A percentile compares a stretch with the other conserved stretches of the same genome.
Conservation (phyloP, 2,329 filamentous ascomycete species). For the Aureobasidium sp. region DNA sequence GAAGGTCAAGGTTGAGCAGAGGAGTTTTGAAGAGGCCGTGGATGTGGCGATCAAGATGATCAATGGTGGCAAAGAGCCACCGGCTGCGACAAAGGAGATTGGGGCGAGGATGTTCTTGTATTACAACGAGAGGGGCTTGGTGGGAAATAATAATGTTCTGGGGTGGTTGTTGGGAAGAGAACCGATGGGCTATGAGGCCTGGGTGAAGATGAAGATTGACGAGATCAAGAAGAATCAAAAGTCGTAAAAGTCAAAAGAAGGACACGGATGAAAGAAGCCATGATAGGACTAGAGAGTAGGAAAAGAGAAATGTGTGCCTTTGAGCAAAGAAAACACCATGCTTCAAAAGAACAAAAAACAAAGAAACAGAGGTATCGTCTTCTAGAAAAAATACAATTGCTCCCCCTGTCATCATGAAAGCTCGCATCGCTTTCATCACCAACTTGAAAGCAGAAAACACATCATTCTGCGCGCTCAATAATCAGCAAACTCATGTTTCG, state of each 20-base stretch:
- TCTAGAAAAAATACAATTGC: not conserved
- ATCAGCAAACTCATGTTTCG: constrained; percentile 11
- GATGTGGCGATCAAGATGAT: constrained; percentile 18
- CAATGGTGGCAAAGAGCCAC: constrained; percentile 14
- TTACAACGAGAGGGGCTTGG: constrained; percentile 21
- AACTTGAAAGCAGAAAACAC: not conserved
- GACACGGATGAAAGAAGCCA: too few species aligned
- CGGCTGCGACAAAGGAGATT: constrained; percentile 10
- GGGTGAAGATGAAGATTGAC: constrained; percentile 16
- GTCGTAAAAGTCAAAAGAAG: too few species aligned
- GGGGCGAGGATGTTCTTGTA: constrained; percentile 20
- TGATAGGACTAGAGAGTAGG: too few species aligned
- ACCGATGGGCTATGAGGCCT: constrained; percentile 18
- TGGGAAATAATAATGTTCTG: constrained; percentile 22
- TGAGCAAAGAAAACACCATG: too few species aligned
- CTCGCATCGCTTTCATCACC: not conserved
- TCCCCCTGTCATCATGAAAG: not conserved
- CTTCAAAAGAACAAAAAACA: not conserved
- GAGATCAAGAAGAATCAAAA: not conserved
- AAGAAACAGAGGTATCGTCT: not conserved
- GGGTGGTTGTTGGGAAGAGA: constrained; percentile 21
- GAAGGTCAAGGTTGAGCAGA: constrained; percentile 22
- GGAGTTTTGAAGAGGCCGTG: constrained; percentile 21
- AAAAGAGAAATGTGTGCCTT: too few species aligned
- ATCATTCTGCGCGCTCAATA: constrained; percentile 4